phyloP scores from a whole-genome alignment of 2,329 filamentous ascomycete species.

The Sclerotinia glacialis region DNA sequence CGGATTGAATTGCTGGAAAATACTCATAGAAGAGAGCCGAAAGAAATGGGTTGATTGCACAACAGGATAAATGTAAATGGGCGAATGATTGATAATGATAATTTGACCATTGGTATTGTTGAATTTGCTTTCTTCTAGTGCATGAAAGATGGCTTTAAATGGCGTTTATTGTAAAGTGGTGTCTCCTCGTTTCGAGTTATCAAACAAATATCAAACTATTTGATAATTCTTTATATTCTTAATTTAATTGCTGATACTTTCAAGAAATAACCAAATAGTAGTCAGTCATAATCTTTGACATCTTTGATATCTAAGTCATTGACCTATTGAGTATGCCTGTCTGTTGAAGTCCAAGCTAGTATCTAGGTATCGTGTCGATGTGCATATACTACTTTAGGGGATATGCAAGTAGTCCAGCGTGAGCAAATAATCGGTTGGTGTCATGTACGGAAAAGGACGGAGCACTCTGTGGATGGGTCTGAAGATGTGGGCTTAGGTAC shows the following conservation, averaged over 20 bases:
- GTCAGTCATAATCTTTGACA: not conserved
- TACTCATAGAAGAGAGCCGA: constrained; percentile 6
- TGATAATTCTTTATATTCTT: not conserved
- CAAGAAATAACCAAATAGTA: not conserved
- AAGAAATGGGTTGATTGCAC: not conserved
- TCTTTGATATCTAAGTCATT: constrained; percentile 1
- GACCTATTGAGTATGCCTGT: not conserved
- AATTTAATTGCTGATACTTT: not conserved
- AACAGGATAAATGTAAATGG: not conserved
- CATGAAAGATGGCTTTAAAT: constrained; percentile 15
- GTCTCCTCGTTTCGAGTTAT: not conserved
- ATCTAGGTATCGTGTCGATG: constrained; percentile 10
- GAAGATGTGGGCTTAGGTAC: not conserved
- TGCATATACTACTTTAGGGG: constrained; percentile 11
- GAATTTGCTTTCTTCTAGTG: constrained; percentile 5
- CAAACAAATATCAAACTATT: not conserved
- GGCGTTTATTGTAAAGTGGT: constrained; percentile 7
- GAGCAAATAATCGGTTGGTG: constrained; percentile 17
- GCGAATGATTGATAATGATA: not conserved
- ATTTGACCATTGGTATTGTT: constrained; percentile 5
- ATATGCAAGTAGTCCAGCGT: constrained; percentile 7
- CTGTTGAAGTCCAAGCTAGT: not conserved
- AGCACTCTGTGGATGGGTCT: not conserved
- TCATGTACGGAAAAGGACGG: not conserved
- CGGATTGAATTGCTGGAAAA: constrained; percentile 5